Evolutionary conservation across 2,329 filamentous ascomycete genomes (phyloP).

Genomic region (Aspergillus spinulosporus): DNA sequence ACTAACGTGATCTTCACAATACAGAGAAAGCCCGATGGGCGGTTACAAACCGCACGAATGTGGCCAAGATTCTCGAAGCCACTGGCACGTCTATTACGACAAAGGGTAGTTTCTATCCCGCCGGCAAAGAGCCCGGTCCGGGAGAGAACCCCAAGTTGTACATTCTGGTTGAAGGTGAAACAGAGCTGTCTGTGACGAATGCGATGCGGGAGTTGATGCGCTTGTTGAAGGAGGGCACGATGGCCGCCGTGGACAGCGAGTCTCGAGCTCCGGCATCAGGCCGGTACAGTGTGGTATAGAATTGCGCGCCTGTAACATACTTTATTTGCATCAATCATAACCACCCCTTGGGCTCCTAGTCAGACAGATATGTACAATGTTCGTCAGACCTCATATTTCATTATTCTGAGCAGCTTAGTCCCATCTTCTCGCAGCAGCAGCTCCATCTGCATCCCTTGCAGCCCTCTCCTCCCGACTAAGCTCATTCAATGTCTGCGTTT

Average conservation of each 20-base stretch:
- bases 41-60: conserved; percentile 96
- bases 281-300: conserved; percentile 78
- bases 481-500: conserved; percentile 66
- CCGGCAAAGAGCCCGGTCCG: conserved; percentile 75
- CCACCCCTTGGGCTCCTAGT: neutral
- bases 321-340: neutral
- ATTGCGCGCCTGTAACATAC: conserved; percentile 19
- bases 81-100: conserved; percentile 96
- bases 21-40: conserved; percentile 92
- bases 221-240: conserved; percentile 83
- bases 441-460: conserved; percentile 67
- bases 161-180: conserved; percentile 96
- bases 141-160: conserved; percentile 90
- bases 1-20: conserved; percentile 12
- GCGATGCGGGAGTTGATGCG: conserved; percentile 89
- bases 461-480: conserved; percentile 66
- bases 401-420: conserved; percentile 44
- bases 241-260: conserved; percentile 85
- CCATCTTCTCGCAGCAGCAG: conserved; percentile 58
- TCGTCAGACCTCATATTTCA: neutral
- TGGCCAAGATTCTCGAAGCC: conserved; percentile 93
- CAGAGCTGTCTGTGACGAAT: conserved; percentile 84
- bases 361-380: neutral
- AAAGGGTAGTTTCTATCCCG: conserved; percentile 85
- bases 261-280: conserved; percentile 74